Base-by-base conservation (phyloP, 805 yeast species). In the Blastobotrys attinorum region DNA sequence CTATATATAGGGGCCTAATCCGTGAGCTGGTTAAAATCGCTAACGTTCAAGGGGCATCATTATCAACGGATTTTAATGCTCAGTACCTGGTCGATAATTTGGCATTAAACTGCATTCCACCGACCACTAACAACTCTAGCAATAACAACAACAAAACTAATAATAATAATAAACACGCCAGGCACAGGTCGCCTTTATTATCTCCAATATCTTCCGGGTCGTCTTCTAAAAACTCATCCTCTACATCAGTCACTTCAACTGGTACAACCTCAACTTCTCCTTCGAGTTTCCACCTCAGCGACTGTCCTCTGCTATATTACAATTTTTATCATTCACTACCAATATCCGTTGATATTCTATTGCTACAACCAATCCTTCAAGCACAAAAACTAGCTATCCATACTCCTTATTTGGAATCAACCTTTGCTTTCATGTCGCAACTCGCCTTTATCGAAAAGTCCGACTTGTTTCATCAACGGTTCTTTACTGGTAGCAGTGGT, bases 311-410 rank as follows among this genome's bases (percentile, higher is more conserved):
- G 35, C 65, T 82, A 43, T 81, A 83, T 49, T 86, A 79, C 61
- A 80, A 81, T 56, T 85, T 77, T 55, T 73, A 65, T 58, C 67
- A 75, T 53, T 70, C 72, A 59, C 58, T 75, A 52, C 77, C 75
- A 36, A 61, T 85, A 47, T 77, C 81, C 48, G 69, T 83, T 34
- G 97, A 89, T 64, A 70, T 87, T 57, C 67, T 87, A 35, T 66
- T 89, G 43, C 72, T 89, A 48, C 95, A 87, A 58, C 95, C 96
- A 3, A 89, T 89, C 42, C 67, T 89, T 44, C 69, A 88, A 45
- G 95, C 92, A n/a, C 96, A 88, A 64, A 96, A 88, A 59, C 76
- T 76, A 58, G 80, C 82, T 39, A 79, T 87, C 43, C 81, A 83
- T 59, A 86, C 96, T 0, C 96, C 97, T 2, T 89, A 89, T 60